phyloP scores from a whole-genome alignment of 257 asterid species.

The Plantago ovata region DNA sequence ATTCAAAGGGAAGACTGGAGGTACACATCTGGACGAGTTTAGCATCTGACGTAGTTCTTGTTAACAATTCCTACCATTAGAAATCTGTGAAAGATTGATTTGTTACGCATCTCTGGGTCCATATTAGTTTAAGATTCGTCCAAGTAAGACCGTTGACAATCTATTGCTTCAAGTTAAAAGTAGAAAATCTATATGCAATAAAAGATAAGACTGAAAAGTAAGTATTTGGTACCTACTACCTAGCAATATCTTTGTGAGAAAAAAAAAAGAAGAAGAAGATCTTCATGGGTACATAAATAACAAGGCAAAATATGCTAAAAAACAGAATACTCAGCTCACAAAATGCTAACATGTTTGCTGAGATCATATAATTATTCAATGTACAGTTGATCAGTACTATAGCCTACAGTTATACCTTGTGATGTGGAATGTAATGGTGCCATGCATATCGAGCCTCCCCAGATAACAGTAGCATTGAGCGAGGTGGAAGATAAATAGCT shows the following conservation, averaged over 20 bases:
- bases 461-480: conserved; percentile 74
- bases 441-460: conserved; percentile 96
- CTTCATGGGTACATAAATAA: background rate
- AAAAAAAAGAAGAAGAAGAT: background rate
- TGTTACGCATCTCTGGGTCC: background rate
- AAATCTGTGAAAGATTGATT: background rate
- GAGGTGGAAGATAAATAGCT: conserved; percentile 89
- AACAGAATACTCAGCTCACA: background rate
- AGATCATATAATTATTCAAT: background rate
- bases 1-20: background rate
- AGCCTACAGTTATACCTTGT: conserved; percentile 48
- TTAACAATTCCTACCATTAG: background rate
- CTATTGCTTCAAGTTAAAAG: background rate
- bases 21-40: background rate
- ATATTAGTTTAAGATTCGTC: background rate
- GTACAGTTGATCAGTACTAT: background rate
- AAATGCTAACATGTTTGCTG: background rate
- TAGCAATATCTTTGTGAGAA: background rate
- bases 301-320: background rate
- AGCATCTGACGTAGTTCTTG: background rate
- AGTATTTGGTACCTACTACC: background rate
- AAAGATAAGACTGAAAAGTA: background rate
- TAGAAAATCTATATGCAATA: background rate
- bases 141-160: background rate
- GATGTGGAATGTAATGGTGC: conserved; percentile 99